These are phyloP conservation scores for Mycena citricolor DNA, from an alignment of 1,284 basidiomycete genomes.

Conservation along the genomic window DNA sequence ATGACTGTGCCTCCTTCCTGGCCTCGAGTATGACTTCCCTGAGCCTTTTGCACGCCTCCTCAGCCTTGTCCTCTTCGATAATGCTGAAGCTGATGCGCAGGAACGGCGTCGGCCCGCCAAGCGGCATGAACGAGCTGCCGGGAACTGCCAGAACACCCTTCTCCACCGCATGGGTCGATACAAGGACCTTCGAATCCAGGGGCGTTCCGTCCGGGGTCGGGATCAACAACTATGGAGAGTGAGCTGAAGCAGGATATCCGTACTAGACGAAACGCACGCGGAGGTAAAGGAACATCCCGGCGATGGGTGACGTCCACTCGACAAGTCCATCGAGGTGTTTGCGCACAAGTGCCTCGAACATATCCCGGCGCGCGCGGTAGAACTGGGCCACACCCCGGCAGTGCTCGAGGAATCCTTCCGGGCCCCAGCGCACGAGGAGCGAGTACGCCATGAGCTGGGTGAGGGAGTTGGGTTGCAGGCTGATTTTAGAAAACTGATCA, in stretches of 20 bases:
- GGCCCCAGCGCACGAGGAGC: conserved; percentile 21
- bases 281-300: conserved; percentile 83
- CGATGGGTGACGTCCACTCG: conserved; percentile 83
- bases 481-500: background rate
- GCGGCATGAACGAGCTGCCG: conserved; percentile 77
- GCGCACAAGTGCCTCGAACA: conserved; percentile 77
- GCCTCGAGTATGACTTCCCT: conserved; percentile 59
- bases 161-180: conserved; percentile 53
- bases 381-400: conserved; percentile 72
- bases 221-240: background rate
- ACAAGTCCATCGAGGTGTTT: conserved; percentile 73
- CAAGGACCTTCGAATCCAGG: conserved; percentile 9
- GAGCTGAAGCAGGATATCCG: conserved; percentile 2
- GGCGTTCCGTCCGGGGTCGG: no score
- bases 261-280: conserved; percentile 14
- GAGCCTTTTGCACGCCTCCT: conserved; percentile 74
- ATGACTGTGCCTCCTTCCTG: conserved; percentile 31
- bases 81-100: conserved; percentile 83
- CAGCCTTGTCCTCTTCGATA: conserved; percentile 65
- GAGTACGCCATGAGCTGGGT: conserved; percentile 19
- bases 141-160: conserved; percentile 89
- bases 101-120: conserved; percentile 64
- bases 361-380: conserved; percentile 77
- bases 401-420: conserved; percentile 62
- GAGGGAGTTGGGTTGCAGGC: conserved; percentile 17